phyloP scores from a whole-genome alignment of 176 grass and related monocot genomes.

The Carex pumila region DNA sequence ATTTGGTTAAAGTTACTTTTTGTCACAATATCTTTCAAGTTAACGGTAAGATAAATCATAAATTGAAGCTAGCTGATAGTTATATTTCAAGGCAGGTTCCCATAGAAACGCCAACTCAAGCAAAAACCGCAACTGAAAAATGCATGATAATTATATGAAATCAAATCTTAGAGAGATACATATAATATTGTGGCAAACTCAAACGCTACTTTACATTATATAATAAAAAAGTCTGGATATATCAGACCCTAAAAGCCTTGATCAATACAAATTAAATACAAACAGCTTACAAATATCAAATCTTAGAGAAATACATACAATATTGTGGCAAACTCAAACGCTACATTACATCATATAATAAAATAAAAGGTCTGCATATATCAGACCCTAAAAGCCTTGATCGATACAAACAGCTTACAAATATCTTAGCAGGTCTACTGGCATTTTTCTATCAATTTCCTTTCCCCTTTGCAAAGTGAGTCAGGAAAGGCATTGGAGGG shows the following conservation, averaged over 20 bases:
- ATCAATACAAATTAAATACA: neutral
- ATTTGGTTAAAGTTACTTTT: no score
- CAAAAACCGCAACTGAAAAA: no score
- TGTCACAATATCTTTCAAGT: no score
- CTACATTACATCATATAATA: neutral
- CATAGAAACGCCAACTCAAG: no score
- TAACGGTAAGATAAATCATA: no score
- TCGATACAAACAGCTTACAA: neutral
- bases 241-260: neutral
- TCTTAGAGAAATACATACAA: neutral
- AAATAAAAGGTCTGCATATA: neutral
- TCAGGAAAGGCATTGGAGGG: neutral
- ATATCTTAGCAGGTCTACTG: no score
- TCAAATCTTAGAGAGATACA: neutral
- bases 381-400: neutral
- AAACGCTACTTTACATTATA: neutral
- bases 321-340: neutral
- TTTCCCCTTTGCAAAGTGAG: neutral
- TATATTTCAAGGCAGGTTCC: no score
- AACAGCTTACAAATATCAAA: neutral
- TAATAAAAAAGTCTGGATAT: neutral
- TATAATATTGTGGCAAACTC: no score
- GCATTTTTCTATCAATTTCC: neutral
- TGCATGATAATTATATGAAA: no score
- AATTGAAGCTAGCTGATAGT: no score